Evolutionary conservation across 1,139 yeast species (phyloP).

Genomic region (Geotrichum europaeum): DNA sequence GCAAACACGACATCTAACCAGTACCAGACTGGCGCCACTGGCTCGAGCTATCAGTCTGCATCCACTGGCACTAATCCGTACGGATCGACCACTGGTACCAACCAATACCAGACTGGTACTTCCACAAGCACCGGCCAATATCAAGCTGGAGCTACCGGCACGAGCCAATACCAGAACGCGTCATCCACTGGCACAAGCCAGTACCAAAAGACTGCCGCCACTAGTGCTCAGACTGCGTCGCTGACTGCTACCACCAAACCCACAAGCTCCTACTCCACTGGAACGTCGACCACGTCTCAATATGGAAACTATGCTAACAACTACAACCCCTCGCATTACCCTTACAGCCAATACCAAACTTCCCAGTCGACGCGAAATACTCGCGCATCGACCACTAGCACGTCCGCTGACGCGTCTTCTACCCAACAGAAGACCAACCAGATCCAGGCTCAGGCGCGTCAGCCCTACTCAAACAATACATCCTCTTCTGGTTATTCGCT

Average conservation of each 20-base stretch:
- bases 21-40: conserved; percentile 5
- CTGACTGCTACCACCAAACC: background rate
- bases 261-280: background rate
- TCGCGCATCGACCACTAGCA: background rate
- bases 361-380: background rate
- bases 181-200: background rate
- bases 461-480: conserved; percentile 7
- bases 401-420: background rate
- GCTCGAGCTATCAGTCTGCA: background rate
- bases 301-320: conserved; percentile 1
- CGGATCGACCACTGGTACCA: background rate
- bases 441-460: conserved; percentile 6
- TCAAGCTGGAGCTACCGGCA: background rate
- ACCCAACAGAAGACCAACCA: conserved; percentile 1
- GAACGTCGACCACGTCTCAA: background rate
- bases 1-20: background rate
- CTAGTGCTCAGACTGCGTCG: background rate
- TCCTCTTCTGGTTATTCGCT: conserved; percentile 3
- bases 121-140: background rate
- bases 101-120: background rate
- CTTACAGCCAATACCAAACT: conserved; percentile 3
- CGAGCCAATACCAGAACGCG: background rate
- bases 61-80: background rate
- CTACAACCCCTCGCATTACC: background rate
- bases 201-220: conserved; percentile 1